Conservation (phyloP, 345 rosid genomes). For the Murraya paniculata region DNA sequence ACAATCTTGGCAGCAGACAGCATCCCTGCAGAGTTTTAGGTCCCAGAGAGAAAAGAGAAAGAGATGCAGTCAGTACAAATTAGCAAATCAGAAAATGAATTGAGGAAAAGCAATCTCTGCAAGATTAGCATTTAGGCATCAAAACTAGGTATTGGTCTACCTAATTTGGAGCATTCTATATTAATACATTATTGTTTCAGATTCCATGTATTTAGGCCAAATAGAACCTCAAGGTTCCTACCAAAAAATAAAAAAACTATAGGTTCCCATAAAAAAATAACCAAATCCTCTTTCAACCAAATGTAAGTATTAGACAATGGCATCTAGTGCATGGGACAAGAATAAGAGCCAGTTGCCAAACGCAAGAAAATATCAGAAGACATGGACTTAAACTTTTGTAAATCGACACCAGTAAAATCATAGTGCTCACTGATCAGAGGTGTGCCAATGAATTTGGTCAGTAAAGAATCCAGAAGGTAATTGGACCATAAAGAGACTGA, state of each 20-base stretch:
- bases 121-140: not conserved
- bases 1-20: slow-evolving; percentile 79
- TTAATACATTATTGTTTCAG: not conserved
- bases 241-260: not conserved
- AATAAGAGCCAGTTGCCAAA: not conserved
- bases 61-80: not conserved
- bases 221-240: not conserved
- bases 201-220: not conserved
- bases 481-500: not conserved
- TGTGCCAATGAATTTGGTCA: not conserved
- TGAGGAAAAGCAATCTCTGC: not conserved
- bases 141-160: not conserved
- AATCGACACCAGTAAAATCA: not conserved
- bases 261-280: not conserved
- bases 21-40: slow-evolving; percentile 62
- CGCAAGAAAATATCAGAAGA: not conserved
- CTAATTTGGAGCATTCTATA: not conserved
- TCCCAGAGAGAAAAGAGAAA: slow-evolving; percentile 4
- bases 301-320: not conserved
- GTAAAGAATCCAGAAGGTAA: not conserved
- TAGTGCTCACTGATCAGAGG: not conserved
- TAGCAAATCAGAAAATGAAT: not conserved
- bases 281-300: not conserved
- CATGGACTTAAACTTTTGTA: not conserved
- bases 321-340: not conserved